Evolutionary conservation across 805 yeast genomes (phyloP).

Genomic region (Yarrowia bubula): DNA sequence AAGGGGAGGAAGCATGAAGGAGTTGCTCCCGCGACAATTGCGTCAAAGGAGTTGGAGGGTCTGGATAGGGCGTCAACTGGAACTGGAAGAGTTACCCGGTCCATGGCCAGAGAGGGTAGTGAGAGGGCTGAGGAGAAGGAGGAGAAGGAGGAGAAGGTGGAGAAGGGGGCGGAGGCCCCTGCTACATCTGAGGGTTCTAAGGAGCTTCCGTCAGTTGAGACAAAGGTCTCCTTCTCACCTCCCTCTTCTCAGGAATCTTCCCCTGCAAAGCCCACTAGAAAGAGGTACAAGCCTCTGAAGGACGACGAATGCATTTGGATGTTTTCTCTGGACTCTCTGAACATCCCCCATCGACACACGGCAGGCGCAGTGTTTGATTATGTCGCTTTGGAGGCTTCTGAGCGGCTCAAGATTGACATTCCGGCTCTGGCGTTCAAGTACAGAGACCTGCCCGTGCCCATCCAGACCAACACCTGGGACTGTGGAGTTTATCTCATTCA

Average conservation of each 20-base stretch:
- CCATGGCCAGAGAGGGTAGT: not conserved
- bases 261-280: too few relatives aligned
- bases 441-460: conserved; percentile 61
- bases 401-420: conserved; percentile 52
- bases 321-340: conserved; percentile 75
- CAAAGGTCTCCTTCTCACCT: too few relatives aligned
- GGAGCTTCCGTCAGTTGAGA: too few relatives aligned
- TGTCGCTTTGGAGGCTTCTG: conserved; percentile 49
- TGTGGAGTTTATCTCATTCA: conserved; percentile 92
- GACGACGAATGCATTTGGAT: conserved; percentile 27
- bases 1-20: not conserved
- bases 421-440: conserved; percentile 49
- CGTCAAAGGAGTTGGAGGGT: not conserved
- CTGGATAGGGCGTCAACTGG: not conserved
- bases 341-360: conserved; percentile 33
- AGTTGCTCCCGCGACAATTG: not conserved
- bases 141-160: too few relatives aligned
- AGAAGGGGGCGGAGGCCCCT: too few relatives aligned
- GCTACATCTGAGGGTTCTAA: too few relatives aligned
- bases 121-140: not conserved
- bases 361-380: conserved; percentile 35
- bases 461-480: conserved; percentile 84
- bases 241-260: too few relatives aligned
- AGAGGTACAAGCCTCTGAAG: not conserved
- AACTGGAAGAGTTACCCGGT: not conserved